phyloP scores from a whole-genome alignment of 176 grass and related monocot genomes.

The bread wheat (Triticum aestivum) region DNA sequence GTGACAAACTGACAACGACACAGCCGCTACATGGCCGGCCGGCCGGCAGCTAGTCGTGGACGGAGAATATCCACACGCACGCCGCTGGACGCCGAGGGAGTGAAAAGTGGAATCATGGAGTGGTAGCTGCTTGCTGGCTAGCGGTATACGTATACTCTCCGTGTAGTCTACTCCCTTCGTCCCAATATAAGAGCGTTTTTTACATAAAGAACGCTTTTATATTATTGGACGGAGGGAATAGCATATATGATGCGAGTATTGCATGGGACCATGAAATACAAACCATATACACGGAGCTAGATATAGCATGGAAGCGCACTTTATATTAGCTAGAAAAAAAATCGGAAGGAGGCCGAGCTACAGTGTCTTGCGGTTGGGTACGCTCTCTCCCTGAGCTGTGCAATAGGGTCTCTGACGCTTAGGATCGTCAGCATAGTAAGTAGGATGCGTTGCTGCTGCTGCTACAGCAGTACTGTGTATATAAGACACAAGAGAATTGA shows the following conservation, averaged over 20 bases:
- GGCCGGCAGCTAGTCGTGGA: background rate
- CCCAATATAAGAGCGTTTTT: too few relatives aligned
- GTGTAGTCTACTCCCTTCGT: too few relatives aligned
- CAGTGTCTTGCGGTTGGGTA: background rate
- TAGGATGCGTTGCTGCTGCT: background rate
- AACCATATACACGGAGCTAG: background rate
- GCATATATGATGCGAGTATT: background rate
- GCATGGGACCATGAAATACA: background rate
- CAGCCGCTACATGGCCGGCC: background rate
- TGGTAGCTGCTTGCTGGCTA: background rate
- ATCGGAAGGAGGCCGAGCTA: background rate
- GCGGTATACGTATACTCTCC: too few relatives aligned
- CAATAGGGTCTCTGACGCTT: background rate
- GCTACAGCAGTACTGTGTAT: background rate
- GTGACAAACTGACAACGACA: constrained; percentile 24
- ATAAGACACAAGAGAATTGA: background rate
- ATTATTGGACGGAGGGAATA: too few relatives aligned
- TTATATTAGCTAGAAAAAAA: background rate
- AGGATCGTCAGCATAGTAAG: background rate
- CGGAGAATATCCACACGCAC: constrained; percentile 9
- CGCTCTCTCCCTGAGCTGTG: background rate
- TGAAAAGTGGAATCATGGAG: constrained; percentile 2
- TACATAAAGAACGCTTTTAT: too few relatives aligned
- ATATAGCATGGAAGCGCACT: background rate
- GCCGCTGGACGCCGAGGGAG: background rate